Evolutionary conservation across 2,329 filamentous ascomycete genomes (phyloP), one percentile per base, ranked within the genome.

Genomic region (Emydomyces testavorans): DNA sequence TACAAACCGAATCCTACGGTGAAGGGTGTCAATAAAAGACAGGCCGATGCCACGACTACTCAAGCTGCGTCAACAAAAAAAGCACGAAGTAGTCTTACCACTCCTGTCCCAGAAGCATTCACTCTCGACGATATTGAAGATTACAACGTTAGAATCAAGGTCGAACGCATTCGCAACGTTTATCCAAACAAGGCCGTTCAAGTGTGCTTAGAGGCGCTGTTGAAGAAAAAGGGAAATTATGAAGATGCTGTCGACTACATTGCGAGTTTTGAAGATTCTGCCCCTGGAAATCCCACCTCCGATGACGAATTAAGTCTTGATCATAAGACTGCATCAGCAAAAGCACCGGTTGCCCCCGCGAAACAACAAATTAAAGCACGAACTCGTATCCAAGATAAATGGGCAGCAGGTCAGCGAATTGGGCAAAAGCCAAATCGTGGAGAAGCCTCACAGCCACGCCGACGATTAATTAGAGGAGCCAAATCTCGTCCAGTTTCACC

Each of bases 351-450:
- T 11, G 51, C 52, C 24, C 61, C 51, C 57, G 73, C 54, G 60
- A 76, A 75, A 55, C 73, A 76, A 53, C 67, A 71, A 42, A 68
- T 80, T 26, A 75, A 77, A 53, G 69, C 68, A 8, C 74, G 74
- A 4, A 69, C 68, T 11, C 72, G 71, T 50, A 78, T 85, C 49
- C 71, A 76, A 50, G 72, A 80, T 51, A 79, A 77, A 57, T 81
- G 74, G 68, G 67, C 70, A 11, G 68, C 70, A 5, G 71, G 69
- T 36, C 73, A 73, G 53, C 58, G 53, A 35, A 54, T 54, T 32
- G 43, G 46, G 20, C 36, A 32, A 18, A 54, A 59, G 31, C 47
- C 53, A 11, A 45, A 54, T 15, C 44, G 58, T 8, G 59, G 61
- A 5, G 58, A 60, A 18, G 40, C 53, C 6, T 62, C 65, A 20